Percentiles rank a stretch among this genome's conserved stretches.
Conservation (phyloP, 441 rosid genomes). For the Pelargonium exstipulatum region DNA sequence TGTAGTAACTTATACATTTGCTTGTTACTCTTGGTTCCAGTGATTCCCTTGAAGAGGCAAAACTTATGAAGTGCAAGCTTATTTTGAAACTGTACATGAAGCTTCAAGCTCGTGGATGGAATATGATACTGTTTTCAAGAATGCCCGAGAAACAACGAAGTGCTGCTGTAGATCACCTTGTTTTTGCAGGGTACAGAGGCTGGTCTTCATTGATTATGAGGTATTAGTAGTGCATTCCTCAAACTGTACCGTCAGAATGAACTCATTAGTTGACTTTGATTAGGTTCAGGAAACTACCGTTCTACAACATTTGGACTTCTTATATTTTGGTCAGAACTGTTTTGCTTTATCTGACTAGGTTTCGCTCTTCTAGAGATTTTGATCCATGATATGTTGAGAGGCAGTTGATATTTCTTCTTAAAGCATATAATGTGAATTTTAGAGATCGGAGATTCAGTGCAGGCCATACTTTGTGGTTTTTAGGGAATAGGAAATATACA, state of each 20-base stretch:
- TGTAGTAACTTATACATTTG: background rate
- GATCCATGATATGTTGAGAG: too few relatives aligned
- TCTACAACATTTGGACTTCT: too few relatives aligned
- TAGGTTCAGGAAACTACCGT: too few relatives aligned
- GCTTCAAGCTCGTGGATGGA: constrained; percentile 56
- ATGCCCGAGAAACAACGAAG: constrained; percentile 35
- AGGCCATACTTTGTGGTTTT: too few relatives aligned
- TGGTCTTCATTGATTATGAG: constrained; percentile 72
- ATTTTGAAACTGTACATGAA: constrained; percentile 36
- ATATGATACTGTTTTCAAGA: constrained; percentile 53
- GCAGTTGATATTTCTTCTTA: too few relatives aligned
- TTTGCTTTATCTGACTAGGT: too few relatives aligned
- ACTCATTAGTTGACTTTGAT: background rate
- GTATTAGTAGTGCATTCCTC: constrained; percentile 30
- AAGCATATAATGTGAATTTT: too few relatives aligned
- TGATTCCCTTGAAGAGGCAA: constrained; percentile 39
- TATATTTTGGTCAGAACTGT: too few relatives aligned
- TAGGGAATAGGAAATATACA: too few relatives aligned
- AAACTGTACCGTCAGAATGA: background rate
- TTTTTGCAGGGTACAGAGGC: constrained; percentile 44
- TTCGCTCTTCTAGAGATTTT: too few relatives aligned
- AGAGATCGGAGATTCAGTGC: too few relatives aligned
- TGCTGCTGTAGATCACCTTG: constrained; percentile 34
- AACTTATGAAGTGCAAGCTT: constrained; percentile 33
- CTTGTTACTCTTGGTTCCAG: constrained; percentile 9